Evolutionary conservation across 108 stramenopile species (phyloP), one percentile per base, ranked within the genome.

Genomic region (Asterionellopsis glacialis): DNA sequence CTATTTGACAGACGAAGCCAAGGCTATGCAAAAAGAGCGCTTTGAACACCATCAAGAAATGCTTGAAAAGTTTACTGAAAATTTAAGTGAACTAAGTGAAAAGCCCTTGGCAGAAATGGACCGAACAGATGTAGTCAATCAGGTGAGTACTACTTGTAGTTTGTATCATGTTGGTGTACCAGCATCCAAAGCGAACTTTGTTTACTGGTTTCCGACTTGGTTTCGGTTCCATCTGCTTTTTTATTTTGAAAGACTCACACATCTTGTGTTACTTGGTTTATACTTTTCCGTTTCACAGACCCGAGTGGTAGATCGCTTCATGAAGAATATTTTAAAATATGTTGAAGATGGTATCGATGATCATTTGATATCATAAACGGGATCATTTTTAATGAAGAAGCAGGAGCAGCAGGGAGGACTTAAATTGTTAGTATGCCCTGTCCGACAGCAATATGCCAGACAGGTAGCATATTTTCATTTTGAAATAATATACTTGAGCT

Each of bases 11-110:
- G 52, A 68, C 21, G 41, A 79, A 16, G 28, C 55, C 11, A 52
- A 61, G 9, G 45, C 5, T 18, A 76, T 80, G 76, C 76, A 88
- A 68, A 95, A 92, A 77, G 83, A 85, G 47, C 89, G 96, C 33
- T 99, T 97, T 70, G 98, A 98, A 69, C 79, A 96, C 82, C 95
- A 97, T 64, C 98, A 99, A 68, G 95, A 97, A 72, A 95, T 96
- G 92, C 68, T 99, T 48, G 98, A 99, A 64, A 85, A 89, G 41
- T 95, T 95, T 76, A 98, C 97, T 15, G 98, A 99, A 73, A 80
- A 82, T 69, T 76, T 99, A 47, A 75, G 74, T 43, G 95, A 96
- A 75, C 67, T 93, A 26, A 82, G 77, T 38, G 93, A 95, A 61
- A 82, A 81, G 70, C 87, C 88, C 1, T 61, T 95, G 52, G 84